Percentiles rank a stretch among this genome's conserved stretches.
These are phyloP conservation scores for Limonium bicolor DNA, from an alignment of 148 eudicot genomes.

Conservation along the genomic window DNA sequence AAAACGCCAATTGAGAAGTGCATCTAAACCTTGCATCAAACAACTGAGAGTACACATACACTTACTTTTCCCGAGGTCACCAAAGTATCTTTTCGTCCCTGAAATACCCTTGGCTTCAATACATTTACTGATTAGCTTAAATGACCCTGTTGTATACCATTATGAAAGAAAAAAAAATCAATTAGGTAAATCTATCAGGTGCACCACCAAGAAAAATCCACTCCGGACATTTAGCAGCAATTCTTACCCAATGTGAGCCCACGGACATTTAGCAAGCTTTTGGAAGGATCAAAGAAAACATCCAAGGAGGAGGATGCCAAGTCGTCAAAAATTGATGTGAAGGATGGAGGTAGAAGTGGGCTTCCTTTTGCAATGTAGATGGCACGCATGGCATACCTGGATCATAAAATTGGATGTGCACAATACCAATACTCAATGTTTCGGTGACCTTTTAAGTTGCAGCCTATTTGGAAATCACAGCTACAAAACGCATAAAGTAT, in stretches of 20 bases:
- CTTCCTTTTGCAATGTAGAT: slow-evolving; percentile 98
- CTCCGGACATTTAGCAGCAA: too few relatives aligned
- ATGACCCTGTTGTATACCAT: slow-evolving; percentile 87
- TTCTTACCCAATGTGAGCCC: slow-evolving; percentile 77
- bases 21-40: too few relatives aligned
- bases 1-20: slow-evolving; percentile 9
- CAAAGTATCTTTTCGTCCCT: slow-evolving; percentile 93
- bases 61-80: slow-evolving; percentile 93
- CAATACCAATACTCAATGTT: too few relatives aligned
- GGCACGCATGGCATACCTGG: slow-evolving; percentile 96
- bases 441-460: too few relatives aligned
- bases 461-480: too few relatives aligned
- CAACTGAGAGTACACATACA: slow-evolving; percentile 4
- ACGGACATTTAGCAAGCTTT: slow-evolving; percentile 59
- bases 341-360: slow-evolving; percentile 84
- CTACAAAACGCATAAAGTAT: slow-evolving; percentile 2
- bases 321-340: slow-evolving; percentile 95
- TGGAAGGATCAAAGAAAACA: slow-evolving; percentile 95
- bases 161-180: not conserved
- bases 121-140: slow-evolving; percentile 80
- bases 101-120: slow-evolving; percentile 65
- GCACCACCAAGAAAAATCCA: not conserved
- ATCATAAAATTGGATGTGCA: slow-evolving; percentile 5
- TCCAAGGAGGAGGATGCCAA: slow-evolving; percentile 90
- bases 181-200: not conserved